Conservation (phyloP, 2,329 filamentous ascomycete species). For the Ophiocordyceps australis region DNA sequence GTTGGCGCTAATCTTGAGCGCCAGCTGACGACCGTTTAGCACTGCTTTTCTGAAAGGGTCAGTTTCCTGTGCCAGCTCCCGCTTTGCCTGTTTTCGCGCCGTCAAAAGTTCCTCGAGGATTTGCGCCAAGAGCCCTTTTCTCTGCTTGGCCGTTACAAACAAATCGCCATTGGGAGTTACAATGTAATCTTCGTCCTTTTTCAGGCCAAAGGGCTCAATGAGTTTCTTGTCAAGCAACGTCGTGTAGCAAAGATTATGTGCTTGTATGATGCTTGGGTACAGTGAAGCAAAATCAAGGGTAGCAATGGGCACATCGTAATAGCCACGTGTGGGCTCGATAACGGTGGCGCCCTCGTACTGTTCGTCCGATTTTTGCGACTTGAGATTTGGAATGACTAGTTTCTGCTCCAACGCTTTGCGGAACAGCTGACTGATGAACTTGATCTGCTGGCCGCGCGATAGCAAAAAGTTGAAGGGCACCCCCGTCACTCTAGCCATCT, state of each 20-base stretch:
- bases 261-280: conserved; percentile 97
- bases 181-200: conserved; percentile 90
- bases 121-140: conserved; percentile 82
- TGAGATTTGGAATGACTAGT: conserved; percentile 80
- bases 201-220: conserved; percentile 57
- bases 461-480: conserved; percentile 93
- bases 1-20: conserved; percentile 92
- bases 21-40: conserved; percentile 88
- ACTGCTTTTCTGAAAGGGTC: conserved; percentile 98
- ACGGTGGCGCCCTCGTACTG: conserved; percentile 97
- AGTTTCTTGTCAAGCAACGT: conserved; percentile 59
- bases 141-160: conserved; percentile 74
- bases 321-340: conserved; percentile 84
- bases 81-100: conserved; percentile 92
- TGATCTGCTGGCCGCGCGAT: conserved; percentile 85
- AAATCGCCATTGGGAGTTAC: conserved; percentile 87
- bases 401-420: conserved; percentile 87
- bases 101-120: conserved; percentile 85
- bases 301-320: conserved; percentile 87
- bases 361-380: conserved; percentile 53
- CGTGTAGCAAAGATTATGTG: conserved; percentile 95
- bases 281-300: conserved; percentile 97
- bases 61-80: conserved; percentile 70
- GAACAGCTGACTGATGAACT: conserved; percentile 94
- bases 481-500: conserved; percentile 98